Base-by-base conservation (phyloP, 1,284 basidiomycete genomes). In the Pseudozyma thailandica region DNA sequence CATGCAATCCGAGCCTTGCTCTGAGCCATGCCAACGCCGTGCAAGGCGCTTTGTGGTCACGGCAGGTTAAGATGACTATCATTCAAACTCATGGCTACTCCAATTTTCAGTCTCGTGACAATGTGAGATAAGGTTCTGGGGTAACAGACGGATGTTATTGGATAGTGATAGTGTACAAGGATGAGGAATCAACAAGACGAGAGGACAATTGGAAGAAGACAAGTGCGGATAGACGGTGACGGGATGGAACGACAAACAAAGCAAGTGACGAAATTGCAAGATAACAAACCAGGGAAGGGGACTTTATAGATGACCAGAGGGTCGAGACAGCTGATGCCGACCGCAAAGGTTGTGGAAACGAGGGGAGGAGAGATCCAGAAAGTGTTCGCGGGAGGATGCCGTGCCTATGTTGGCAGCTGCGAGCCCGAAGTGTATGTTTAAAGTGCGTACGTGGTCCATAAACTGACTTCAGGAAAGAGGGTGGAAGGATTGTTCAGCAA, bases 141-240 rank as follows among this genome's bases (percentile, higher is more conserved):
- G n/a, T n/a, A n/a, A n/a, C n/a, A n/a, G n/a, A n/a, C n/a, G n/a
- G n/a, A n/a, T n/a, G n/a, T n/a, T n/a, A 35, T 21, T 44, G 12
- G 21, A 33, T 33, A n/a, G 13, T 12, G 47, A 44, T 57, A 57
- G 18, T 50, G 47, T 57, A 57, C 54, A 56, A 23, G 25, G 27
- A 26, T 9, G 30, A n/a, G n/a, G n/a, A n/a, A n/a, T n/a, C 7
- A 23, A 49, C 38, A 23, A 25, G 30, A 42, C 25, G 35, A 25
- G 41, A 27, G 15, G 26, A 41, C 38, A 23, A 41, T 4, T 20
- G 21, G 6, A n/a, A 41, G 38, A 21, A 21, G 7, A 21, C 38
- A 38, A 55, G 21, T 56, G 53, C 53, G 33, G 38, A 23, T 20
- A 31, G 25, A 50, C 54, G 54, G 54, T 57, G 47, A 57, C 47